Conservation (phyloP, 768 basidiomycete genomes). For the Tulasnella sp. region DNA sequence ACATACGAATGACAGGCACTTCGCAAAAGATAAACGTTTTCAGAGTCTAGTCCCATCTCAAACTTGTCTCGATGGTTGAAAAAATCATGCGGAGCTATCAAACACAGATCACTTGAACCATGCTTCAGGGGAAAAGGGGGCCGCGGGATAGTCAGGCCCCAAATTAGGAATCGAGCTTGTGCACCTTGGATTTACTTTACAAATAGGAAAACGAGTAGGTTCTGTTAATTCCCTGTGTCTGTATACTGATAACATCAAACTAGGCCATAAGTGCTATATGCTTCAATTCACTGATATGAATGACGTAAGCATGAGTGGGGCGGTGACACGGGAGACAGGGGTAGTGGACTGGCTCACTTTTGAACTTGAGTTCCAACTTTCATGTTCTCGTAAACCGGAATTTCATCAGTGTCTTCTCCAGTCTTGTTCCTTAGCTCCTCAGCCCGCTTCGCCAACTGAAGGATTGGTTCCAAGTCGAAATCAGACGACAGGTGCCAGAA, state of each 20-base stretch:
- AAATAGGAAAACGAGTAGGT: no score
- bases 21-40: no score
- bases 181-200: no score
- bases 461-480: conserved; percentile 57
- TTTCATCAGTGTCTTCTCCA: conserved; percentile 26
- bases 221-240: no score
- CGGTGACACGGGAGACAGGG: conserved; percentile 2
- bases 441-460: conserved; percentile 38
- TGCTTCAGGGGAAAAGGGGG: no score
- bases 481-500: conserved; percentile 92
- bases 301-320: not conserved
- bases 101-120: no score
- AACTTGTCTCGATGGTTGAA: no score
- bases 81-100: no score
- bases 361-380: conserved; percentile 84
- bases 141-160: no score
- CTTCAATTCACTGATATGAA: conserved; percentile 50
- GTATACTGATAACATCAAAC: conserved; percentile 19
- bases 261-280: conserved; percentile 70
- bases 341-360: conserved; percentile 36
- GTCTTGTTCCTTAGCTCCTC: conserved; percentile 31
- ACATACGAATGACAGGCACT: not conserved
- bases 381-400: conserved; percentile 48
- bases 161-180: no score
- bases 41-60: no score